Base-by-base conservation (phyloP, 176 grass and related monocot species). In the Microstegium vimineum region DNA sequence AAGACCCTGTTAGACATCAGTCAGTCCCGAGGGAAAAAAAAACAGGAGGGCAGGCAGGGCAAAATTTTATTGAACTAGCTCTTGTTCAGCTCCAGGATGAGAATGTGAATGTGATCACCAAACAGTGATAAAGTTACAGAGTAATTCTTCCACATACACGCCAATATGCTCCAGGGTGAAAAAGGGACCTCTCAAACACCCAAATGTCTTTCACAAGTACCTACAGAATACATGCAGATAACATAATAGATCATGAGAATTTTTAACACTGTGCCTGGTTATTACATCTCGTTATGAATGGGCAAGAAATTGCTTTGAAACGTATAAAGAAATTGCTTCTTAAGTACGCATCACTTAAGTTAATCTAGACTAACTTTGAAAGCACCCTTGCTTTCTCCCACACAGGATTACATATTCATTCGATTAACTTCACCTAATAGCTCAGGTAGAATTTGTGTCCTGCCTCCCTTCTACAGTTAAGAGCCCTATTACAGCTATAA, bases 171-270 rank as follows among this genome's bases (percentile, higher is more conserved):
- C 86, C 88, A 35, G 84, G 78, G 62, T 98, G 92, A 79, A 94
- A 98, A 66, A 98, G 86, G 73, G 95, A 98, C 81, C 84, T 89
- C 80, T 98, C 95, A 74, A 98, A 87, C 40, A 98, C 89, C 87
- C 92, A 93, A 65, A 93, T 91, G 34, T 98, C 86, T 71, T 92
- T 91, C 75, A 94, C 90, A 57, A 94, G 90, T 73, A 93, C 89
- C 90, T 98, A 74, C 42, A 86, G 17, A 84, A 84, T 69, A 74
- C 28, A 75, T 76, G 51, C 33, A 78, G 30, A 74, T 11, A 42
- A 5, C 25, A 82, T n/a, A n/a, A n/a, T 17, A 15, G 26, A 73
- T 52, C 66, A 81, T 56, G 20, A 72, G 5, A 83, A 79, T 82
- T 10, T 59, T 76, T 51, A 12, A 8, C 46, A 16, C 47, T 34